Evolutionary conservation across 345 rosid species (phyloP).

Genomic region (Eucalyptus curtisii): DNA sequence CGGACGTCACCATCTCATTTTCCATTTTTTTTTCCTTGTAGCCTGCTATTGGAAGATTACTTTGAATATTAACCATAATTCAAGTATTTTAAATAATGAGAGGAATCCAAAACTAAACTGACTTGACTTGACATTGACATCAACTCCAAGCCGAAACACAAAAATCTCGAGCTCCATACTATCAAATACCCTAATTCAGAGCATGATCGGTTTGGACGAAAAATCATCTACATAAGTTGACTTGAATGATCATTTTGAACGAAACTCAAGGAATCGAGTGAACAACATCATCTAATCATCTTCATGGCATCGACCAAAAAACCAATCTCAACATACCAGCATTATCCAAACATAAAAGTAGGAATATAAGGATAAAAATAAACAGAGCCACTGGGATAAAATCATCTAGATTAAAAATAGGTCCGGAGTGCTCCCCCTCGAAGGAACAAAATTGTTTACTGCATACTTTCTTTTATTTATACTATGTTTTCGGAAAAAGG

Average conservation of each 20-base stretch:
- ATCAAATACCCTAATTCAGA: background rate
- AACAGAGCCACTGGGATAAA: background rate
- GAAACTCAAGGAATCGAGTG: background rate
- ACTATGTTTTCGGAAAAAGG: background rate
- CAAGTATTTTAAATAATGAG: background rate
- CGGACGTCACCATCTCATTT: background rate
- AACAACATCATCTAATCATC: background rate
- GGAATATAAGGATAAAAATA: background rate
- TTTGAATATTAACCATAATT: background rate
- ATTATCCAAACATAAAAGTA: background rate
- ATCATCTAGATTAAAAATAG: too few relatives aligned
- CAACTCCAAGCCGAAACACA: background rate
- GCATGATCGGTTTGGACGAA: background rate
- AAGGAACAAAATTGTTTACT: background rate
- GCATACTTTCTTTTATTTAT: too few relatives aligned
- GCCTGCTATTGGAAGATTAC: too few relatives aligned
- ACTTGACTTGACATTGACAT: background rate
- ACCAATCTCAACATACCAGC: background rate
- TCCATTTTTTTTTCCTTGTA: background rate
- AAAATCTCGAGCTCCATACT: background rate
- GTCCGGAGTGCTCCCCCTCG: background rate
- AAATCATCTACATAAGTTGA: background rate
- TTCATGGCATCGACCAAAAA: background rate
- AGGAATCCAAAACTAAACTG: too few relatives aligned
- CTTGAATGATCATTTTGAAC: background rate